A percentile compares a stretch with the other conserved stretches of the same genome.
These are phyloP conservation scores for Aleurites moluccanus DNA, from an alignment of 441 rosid genomes.

Conservation along the genomic window DNA sequence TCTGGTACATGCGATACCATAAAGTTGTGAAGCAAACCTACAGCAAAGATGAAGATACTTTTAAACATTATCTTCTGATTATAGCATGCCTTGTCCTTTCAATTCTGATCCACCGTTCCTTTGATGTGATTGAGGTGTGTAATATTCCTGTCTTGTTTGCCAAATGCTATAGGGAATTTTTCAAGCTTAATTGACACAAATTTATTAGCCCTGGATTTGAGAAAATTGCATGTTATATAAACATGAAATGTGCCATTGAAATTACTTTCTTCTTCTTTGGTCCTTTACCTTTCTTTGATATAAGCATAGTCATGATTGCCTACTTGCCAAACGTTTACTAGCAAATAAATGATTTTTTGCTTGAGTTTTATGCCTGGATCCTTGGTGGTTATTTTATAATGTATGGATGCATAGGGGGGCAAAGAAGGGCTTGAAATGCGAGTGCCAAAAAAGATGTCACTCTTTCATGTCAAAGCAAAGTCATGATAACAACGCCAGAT, in stretches of 20 bases:
- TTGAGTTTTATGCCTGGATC: background rate
- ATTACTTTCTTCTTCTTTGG: background rate
- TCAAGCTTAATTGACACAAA: background rate
- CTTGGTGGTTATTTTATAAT: background rate
- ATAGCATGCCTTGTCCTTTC: conserved; percentile 33
- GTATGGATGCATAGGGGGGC: background rate
- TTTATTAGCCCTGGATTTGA: background rate
- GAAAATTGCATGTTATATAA: background rate
- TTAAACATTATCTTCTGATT: conserved; percentile 36
- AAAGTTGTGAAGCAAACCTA: conserved; percentile 44
- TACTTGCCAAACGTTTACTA: background rate
- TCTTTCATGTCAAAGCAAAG: background rate
- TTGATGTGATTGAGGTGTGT: conserved; percentile 33
- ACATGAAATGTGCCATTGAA: background rate
- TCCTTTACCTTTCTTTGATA: background rate
- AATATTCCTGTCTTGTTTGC: background rate
- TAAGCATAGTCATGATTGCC: background rate
- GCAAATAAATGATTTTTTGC: background rate
- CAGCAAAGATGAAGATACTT: conserved; percentile 35
- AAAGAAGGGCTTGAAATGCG: background rate
- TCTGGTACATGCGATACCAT: conserved; percentile 48
- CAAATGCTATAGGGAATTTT: background rate
- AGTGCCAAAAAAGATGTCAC: background rate
- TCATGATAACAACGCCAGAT: background rate
- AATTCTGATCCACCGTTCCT: conserved; percentile 32